Evolutionary conservation across 2,329 filamentous ascomycete species (phyloP).

Genomic region (Chaetomiaceae sp.): DNA sequence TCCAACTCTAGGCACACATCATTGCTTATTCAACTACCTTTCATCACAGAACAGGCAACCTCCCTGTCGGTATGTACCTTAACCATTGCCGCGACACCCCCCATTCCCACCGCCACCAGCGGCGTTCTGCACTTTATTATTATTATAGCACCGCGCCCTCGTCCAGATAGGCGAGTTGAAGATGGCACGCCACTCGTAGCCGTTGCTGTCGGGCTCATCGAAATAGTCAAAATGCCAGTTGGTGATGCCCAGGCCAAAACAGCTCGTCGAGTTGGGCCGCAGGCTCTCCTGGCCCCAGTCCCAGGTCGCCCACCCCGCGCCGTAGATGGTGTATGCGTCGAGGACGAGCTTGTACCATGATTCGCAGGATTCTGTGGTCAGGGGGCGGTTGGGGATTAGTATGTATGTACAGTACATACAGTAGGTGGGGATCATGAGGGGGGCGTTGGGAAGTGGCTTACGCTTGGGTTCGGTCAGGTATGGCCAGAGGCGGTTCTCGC

Average conservation of each 20-base stretch:
- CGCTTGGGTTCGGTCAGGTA: no score
- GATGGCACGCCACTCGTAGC: constrained; percentile 3
- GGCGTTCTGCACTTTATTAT: not conserved
- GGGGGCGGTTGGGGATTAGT: no score
- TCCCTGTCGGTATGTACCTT: no score
- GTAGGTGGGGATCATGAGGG: no score
- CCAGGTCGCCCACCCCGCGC: not conserved
- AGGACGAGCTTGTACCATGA: not conserved
- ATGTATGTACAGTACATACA: no score
- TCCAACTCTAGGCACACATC: no score
- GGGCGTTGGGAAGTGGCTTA: no score
- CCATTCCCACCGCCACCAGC: not conserved
- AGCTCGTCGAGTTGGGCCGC: not conserved
- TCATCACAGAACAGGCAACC: no score
- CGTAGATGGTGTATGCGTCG: not conserved
- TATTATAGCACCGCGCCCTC: not conserved
- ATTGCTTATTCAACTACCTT: no score
- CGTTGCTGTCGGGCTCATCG: constrained; percentile 1
- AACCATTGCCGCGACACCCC: constrained; percentile 7
- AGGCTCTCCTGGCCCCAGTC: not conserved
- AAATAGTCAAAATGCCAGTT: constrained; percentile 3
- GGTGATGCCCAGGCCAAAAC: not conserved
- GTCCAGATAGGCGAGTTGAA: constrained; percentile 5
- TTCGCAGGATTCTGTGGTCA: no score
- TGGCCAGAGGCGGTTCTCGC: no score